Evolutionary conservation across 495 filamentous ascomycete genomes (phyloP).

Genomic region (Staphylotrichum tortipilum): DNA sequence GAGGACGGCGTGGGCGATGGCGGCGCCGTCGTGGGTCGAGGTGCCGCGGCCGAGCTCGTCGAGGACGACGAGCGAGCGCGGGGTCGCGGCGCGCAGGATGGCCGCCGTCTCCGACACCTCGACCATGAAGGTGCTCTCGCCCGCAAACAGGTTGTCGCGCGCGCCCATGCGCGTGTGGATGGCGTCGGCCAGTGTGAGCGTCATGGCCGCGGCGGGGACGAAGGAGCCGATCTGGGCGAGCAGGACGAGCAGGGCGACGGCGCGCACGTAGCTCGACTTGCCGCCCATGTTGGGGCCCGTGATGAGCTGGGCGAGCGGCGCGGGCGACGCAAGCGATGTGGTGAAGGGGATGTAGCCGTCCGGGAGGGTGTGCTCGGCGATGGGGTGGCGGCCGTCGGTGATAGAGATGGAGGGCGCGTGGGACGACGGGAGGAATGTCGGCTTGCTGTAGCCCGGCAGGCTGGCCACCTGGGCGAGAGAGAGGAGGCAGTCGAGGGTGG

Average conservation of each 20-base stretch:
- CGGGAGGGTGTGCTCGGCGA: constrained; percentile 86
- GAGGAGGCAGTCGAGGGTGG: constrained; percentile 81
- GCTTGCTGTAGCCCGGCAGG: constrained; percentile 86
- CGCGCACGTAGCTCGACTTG: constrained; percentile 89
- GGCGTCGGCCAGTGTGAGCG: constrained; percentile 75
- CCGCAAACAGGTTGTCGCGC: constrained; percentile 90
- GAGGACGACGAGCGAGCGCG: constrained; percentile 76
- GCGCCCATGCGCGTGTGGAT: constrained; percentile 97
- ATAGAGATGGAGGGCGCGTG: constrained; percentile 63
- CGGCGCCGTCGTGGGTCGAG: constrained; percentile 88
- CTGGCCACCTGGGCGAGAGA: constrained; percentile 75
- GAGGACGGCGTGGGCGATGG: constrained; percentile 88
- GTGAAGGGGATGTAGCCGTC: constrained; percentile 89
- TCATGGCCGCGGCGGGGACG: constrained; percentile 69
- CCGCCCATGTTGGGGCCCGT: constrained; percentile 99
- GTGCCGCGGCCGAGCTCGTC: constrained; percentile 93
- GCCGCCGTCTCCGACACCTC: constrained; percentile 86
- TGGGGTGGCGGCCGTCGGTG: constrained; percentile 77
- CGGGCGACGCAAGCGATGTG: constrained; percentile 53
- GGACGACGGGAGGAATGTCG: constrained; percentile 53
- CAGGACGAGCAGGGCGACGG: constrained; percentile 82
- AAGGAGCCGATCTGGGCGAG: constrained; percentile 94
- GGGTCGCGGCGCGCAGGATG: constrained; percentile 80
- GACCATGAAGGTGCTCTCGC: constrained; percentile 96
- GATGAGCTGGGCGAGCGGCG: constrained; percentile 69